These are phyloP conservation scores for Pyrus betulifolia DNA, from an alignment of 306 rosid genomes.

Conservation along the genomic window DNA sequence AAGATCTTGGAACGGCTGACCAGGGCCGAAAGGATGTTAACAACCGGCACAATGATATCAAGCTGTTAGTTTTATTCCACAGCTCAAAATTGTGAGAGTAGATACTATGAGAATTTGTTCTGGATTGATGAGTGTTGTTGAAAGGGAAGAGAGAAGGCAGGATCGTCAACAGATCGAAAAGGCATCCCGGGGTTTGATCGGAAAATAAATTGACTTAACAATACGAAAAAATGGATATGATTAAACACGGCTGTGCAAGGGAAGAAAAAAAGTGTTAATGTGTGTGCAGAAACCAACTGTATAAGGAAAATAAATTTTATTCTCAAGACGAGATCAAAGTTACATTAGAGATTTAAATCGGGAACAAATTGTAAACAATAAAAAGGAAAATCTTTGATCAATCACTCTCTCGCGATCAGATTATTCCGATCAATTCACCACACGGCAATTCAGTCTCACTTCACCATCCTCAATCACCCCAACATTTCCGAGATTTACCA, in stretches of 20 bases:
- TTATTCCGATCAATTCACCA: conserved; percentile 28
- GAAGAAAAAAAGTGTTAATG: neutral
- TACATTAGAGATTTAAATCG: neutral
- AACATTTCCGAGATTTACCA: conserved; percentile 62
- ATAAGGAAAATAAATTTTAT: neutral
- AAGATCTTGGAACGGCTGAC: neutral
- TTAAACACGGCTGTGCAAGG: too few relatives aligned
- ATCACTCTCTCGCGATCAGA: neutral
- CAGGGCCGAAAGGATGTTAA: conserved; percentile 14
- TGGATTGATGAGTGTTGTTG: neutral
- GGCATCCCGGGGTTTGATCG: neutral
- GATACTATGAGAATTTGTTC: neutral
- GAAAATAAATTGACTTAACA: neutral
- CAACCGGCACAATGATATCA: conserved; percentile 19
- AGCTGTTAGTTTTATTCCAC: conserved; percentile 1
- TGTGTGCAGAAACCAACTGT: neutral
- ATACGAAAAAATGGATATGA: neutral
- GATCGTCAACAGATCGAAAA: neutral
- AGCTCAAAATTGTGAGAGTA: neutral
- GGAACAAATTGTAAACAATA: neutral
- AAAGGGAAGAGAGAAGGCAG: conserved; percentile 1
- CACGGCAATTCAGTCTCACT: conserved; percentile 50
- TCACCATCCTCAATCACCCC: conserved; percentile 42
- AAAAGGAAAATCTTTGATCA: neutral
- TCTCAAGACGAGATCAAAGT: conserved; percentile 1